phyloP scores from a whole-genome alignment of 768 basidiomycete genomes.

The Rhodotorula graminis region DNA sequence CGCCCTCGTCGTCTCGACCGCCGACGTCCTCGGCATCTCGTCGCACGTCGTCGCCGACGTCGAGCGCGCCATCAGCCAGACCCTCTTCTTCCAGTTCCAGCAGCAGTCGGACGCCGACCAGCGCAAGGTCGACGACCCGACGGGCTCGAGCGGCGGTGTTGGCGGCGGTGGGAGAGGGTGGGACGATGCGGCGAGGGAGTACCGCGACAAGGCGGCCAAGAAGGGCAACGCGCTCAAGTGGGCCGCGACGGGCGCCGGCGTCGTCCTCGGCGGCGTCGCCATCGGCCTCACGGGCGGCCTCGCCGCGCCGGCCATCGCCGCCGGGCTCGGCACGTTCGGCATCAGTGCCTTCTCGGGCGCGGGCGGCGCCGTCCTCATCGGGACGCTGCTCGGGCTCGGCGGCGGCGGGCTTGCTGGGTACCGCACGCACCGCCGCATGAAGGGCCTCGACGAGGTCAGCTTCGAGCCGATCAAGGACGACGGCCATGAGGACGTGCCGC shows the following conservation, averaged over 20 bases:
- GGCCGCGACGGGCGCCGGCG: constrained; percentile 41
- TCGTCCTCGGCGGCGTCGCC: constrained; percentile 39
- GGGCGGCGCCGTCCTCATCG: constrained; percentile 40
- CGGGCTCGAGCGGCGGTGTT: not conserved
- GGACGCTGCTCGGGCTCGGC: constrained; percentile 41
- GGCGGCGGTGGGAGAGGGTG: constrained; percentile 1
- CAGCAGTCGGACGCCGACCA: constrained; percentile 1
- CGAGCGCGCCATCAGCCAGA: constrained; percentile 31
- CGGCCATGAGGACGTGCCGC: constrained; percentile 30
- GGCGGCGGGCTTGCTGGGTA: constrained; percentile 41
- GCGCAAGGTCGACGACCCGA: constrained; percentile 3
- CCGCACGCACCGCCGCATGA: constrained; percentile 38
- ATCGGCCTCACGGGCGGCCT: constrained; percentile 43
- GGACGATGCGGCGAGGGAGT: constrained; percentile 34
- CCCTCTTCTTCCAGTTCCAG: constrained; percentile 33
- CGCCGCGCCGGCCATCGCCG: constrained; percentile 41
- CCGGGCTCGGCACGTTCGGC: constrained; percentile 29
- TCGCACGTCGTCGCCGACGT: constrained; percentile 13
- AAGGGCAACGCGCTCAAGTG: constrained; percentile 36
- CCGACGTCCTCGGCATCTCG: constrained; percentile 14
- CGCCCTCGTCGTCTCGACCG: constrained; percentile 24
- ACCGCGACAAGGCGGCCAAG: constrained; percentile 18
- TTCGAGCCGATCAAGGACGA: constrained; percentile 37
- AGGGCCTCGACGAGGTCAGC: constrained; percentile 40
- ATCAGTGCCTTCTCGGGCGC: constrained; percentile 38